Evolutionary conservation across 164 flowering plant genomes (phyloP).

Genomic region (Akebia trifoliata): DNA sequence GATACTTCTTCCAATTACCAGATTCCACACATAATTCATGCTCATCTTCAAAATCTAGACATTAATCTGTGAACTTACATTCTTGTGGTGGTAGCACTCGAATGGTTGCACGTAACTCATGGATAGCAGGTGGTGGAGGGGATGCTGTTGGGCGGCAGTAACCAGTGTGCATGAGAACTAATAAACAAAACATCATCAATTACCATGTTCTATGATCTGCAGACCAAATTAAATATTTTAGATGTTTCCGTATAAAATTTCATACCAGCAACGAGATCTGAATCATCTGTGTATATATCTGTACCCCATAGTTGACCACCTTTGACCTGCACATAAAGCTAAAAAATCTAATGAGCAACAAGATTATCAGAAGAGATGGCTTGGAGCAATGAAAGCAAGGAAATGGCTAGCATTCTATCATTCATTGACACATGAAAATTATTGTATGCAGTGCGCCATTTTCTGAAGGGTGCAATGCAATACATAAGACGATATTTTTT

Average conservation of each 20-base stretch:
- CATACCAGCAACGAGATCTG: conserved; percentile 99
- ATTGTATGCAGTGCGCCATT: no score
- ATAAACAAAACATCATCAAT: conserved; percentile 16
- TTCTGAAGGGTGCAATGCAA: no score
- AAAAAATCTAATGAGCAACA: not conserved
- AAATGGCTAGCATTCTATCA: no score
- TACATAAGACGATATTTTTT: no score
- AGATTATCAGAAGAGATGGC: not conserved
- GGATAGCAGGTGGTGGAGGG: conserved; percentile 85
- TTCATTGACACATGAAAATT: no score
- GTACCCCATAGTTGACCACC: conserved; percentile 99
- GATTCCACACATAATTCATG: not conserved
- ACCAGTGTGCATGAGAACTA: conserved; percentile 99
- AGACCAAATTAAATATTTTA: not conserved
- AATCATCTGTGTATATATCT: conserved; percentile 93
- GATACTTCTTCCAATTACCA: not conserved
- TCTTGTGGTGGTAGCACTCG: conserved; percentile 90
- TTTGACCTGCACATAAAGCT: conserved; percentile 62
- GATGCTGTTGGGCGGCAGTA: conserved; percentile 93
- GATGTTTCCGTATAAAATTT: not conserved
- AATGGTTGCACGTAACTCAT: conserved; percentile 78
- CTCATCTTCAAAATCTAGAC: conserved; percentile 3
- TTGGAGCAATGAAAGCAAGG: not conserved
- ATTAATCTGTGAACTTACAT: conserved; percentile 39
- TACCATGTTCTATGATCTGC: not conserved